These are phyloP conservation scores for Chrysoporthe puriensis DNA, from an alignment of 2,329 filamentous ascomycete genomes.

Conservation along the genomic window DNA sequence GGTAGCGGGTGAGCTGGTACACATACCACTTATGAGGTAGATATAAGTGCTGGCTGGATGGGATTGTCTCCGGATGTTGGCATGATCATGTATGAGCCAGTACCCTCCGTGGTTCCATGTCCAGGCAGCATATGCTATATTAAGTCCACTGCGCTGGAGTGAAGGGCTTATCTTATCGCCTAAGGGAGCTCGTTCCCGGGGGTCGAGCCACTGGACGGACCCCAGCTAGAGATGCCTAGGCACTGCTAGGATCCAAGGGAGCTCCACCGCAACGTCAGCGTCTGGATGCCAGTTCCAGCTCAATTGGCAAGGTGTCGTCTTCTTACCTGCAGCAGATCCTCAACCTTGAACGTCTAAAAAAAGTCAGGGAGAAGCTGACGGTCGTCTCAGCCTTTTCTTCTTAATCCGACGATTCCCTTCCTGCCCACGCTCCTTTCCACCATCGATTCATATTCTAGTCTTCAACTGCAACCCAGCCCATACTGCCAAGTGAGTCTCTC, in stretches of 20 bases:
- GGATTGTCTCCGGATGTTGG: not conserved
- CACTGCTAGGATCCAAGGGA: conserved; percentile 10
- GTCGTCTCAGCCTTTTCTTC: conserved; percentile 8
- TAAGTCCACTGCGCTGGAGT: not conserved
- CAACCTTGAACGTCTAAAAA: conserved; percentile 6
- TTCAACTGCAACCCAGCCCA: not conserved
- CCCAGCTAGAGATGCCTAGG: not conserved
- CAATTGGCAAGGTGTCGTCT: conserved; percentile 21
- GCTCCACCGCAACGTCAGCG: conserved; percentile 15
- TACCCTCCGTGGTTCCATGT: not conserved
- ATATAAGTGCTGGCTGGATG: not conserved
- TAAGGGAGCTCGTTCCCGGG: conserved; percentile 2
- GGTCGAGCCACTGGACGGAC: not conserved
- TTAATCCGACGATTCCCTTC: conserved; percentile 9
- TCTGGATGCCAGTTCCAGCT: not conserved
- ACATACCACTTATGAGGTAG: not conserved
- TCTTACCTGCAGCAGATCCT: not conserved
- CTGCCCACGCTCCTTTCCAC: conserved; percentile 9
- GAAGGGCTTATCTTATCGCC: conserved; percentile 1
- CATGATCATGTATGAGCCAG: not conserved
- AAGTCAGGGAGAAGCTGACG: conserved; percentile 14
- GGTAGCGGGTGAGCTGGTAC: not conserved
- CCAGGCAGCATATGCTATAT: not conserved
- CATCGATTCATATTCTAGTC: not conserved
- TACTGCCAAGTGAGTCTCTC: not conserved